Base-by-base conservation (phyloP, 1,284 basidiomycete species). In the Ceratorhiza oryzae-sativae region DNA sequence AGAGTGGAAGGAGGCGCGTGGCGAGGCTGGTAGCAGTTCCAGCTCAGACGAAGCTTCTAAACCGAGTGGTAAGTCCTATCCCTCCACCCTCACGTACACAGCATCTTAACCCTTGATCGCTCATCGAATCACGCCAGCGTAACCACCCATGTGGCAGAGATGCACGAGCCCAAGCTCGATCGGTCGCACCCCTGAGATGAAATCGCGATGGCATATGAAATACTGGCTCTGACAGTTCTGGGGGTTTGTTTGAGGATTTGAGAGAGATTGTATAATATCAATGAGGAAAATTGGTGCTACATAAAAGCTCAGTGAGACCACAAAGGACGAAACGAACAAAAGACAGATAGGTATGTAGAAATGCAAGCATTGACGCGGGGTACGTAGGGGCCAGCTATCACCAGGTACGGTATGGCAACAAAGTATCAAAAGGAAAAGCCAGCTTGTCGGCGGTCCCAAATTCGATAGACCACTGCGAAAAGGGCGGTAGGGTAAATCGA, bases 1-100 rank as follows among this genome's bases (percentile, higher is more conserved):
- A n/a, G 82, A 83, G 30, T 84, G 83, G 83, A 78, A 80, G 56
- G 77, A 77, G 42, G 75, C 72, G 58, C 72, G 83, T 32, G 78
- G 79, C n/a, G 83, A 84, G 74, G 74, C 78, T 39, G 36, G 36
- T 13, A 39, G 36, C 36, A 39, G 6, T 55, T n/a, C 4, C 30
- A 55, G 12, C 51, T 55, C 51, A 18, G 51, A 55, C 51, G 25
- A 55, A 15, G 30, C 51, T 55, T 55, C 51, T 55, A 55, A 55
- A 55, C 51, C 51, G 36, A 13, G 36, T 39, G 36, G 36, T 39
- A 13, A 39, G 36, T 39, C 13, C 36, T n/a, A 39, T 39, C 36
- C 36, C 36, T 39, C 36, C 36, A 6, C 36, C 36, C 36, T 13
- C 20, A n/a, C 20, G 25, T 34, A 30, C 51, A 55, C 51, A 20